These are phyloP conservation scores for Apiotrichum brassicae DNA, from an alignment of 1,284 basidiomycete species.

Conservation along the genomic window DNA sequence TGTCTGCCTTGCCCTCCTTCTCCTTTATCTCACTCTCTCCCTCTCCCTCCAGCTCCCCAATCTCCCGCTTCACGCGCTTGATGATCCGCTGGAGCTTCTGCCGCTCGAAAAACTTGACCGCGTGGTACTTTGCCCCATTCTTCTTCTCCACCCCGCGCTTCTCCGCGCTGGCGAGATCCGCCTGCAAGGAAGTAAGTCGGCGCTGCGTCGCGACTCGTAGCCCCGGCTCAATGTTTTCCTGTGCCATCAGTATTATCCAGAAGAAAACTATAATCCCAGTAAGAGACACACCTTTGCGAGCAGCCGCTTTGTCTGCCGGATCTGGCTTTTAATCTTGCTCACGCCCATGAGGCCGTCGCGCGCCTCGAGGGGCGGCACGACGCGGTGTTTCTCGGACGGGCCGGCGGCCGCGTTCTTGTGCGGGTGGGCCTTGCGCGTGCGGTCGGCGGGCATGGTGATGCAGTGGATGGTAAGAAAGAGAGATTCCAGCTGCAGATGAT, in stretches of 20 bases:
- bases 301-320: conserved; percentile 70
- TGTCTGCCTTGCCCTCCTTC: conserved; percentile 41
- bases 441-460: conserved; percentile 4
- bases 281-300: conserved; percentile 66
- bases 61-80: conserved; percentile 55
- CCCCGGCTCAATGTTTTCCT: conserved; percentile 72
- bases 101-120: conserved; percentile 81
- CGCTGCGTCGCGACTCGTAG: conserved; percentile 70
- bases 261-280: background rate
- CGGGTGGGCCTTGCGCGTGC: background rate
- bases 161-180: conserved; percentile 63
- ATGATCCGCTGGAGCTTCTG: conserved; percentile 72
- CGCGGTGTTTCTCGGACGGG: conserved; percentile 7
- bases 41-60: conserved; percentile 35
- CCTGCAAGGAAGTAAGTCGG: conserved; percentile 63
- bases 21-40: conserved; percentile 24
- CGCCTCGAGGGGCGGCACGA: conserved; percentile 24
- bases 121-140: conserved; percentile 70
- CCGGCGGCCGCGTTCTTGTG: background rate
- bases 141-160: conserved; percentile 60
- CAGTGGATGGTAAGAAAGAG: background rate
- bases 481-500: no score
- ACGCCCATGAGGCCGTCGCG: conserved; percentile 39
- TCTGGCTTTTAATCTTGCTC: conserved; percentile 64
- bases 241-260: background rate